Conservation (phyloP, 2,329 filamentous ascomycete genomes). For the Pseudogymnoascus sp. region DNA sequence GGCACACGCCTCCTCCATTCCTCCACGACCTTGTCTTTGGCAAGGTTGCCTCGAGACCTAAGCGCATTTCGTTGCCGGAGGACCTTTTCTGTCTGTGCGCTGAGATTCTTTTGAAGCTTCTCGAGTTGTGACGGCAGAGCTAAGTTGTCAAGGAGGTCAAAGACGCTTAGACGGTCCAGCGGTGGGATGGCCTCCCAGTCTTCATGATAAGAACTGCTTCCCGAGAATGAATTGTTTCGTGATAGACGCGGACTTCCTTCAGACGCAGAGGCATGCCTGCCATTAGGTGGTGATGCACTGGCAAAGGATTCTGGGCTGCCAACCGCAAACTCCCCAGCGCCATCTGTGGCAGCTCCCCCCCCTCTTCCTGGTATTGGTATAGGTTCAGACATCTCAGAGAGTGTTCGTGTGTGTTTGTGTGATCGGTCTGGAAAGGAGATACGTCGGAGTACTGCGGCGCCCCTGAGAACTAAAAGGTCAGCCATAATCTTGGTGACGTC, state of each 20-base stretch:
- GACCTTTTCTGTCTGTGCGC: conserved; percentile 78
- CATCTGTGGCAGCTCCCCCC: conserved; percentile 9
- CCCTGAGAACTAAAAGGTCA: conserved; percentile 39
- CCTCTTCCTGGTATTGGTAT: conserved; percentile 32
- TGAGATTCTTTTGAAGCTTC: conserved; percentile 77
- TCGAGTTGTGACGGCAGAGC: conserved; percentile 85
- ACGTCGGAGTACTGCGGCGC: conserved; percentile 36
- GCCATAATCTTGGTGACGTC: conserved; percentile 31
- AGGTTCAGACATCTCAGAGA: conserved; percentile 41
- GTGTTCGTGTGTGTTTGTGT: conserved; percentile 32
- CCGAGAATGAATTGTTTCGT: conserved; percentile 74
- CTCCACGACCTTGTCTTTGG: conserved; percentile 84
- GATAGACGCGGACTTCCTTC: conserved; percentile 57
- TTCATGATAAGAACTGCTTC: conserved; percentile 77
- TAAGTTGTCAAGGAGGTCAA: conserved; percentile 92
- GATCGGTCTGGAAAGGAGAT: conserved; percentile 38
- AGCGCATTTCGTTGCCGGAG: conserved; percentile 75
- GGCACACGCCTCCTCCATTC: conserved; percentile 86
- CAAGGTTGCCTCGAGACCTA: conserved; percentile 67
- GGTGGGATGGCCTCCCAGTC: conserved; percentile 85
- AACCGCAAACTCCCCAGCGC: not conserved
- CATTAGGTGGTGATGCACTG: conserved; percentile 43
- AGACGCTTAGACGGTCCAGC: conserved; percentile 80
- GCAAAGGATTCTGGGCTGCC: conserved; percentile 32
- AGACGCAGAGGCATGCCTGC: conserved; percentile 40